These are phyloP conservation scores for Penicillium bovifimosum DNA, from an alignment of 495 filamentous ascomycete species.

Conservation along the genomic window DNA sequence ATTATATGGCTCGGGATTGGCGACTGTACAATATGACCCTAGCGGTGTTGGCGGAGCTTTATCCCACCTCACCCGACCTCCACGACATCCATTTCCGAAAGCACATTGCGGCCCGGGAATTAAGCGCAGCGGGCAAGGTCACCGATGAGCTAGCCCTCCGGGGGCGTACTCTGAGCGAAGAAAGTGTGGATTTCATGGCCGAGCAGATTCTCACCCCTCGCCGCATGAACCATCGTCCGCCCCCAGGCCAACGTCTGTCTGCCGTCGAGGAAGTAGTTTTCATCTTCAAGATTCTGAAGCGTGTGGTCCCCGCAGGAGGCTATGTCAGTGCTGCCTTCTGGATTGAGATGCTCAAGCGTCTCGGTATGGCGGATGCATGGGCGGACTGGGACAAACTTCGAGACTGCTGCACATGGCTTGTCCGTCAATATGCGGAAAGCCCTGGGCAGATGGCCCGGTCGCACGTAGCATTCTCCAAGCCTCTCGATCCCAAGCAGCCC, in stretches of 20 bases:
- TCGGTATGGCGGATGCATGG: constrained; percentile 29
- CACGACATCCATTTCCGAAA: constrained; percentile 43
- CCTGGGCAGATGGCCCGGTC: not conserved
- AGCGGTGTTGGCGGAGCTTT: constrained; percentile 39
- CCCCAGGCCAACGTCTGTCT: constrained; percentile 10
- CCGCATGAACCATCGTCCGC: constrained; percentile 22
- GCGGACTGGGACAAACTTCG: constrained; percentile 32
- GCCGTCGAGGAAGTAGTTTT: constrained; percentile 28
- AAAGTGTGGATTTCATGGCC: constrained; percentile 37
- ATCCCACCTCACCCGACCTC: constrained; percentile 23
- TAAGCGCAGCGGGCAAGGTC: constrained; percentile 27
- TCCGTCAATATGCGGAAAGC: constrained; percentile 29
- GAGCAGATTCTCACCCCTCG: constrained; percentile 30
- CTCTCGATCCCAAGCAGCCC: not conserved
- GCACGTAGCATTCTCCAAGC: not conserved
- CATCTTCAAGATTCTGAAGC: constrained; percentile 31
- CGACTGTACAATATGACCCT: constrained; percentile 50
- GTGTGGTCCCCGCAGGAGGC: constrained; percentile 27
- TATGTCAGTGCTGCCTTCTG: constrained; percentile 32
- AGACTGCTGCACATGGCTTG: constrained; percentile 41
- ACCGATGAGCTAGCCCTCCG: constrained; percentile 34
- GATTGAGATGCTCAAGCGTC: constrained; percentile 39
- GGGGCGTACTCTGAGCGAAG: constrained; percentile 18
- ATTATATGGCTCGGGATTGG: constrained; percentile 46
- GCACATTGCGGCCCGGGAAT: constrained; percentile 33